Conservation (phyloP, 495 filamentous ascomycete species). For the Schizothecium vesticola region DNA sequence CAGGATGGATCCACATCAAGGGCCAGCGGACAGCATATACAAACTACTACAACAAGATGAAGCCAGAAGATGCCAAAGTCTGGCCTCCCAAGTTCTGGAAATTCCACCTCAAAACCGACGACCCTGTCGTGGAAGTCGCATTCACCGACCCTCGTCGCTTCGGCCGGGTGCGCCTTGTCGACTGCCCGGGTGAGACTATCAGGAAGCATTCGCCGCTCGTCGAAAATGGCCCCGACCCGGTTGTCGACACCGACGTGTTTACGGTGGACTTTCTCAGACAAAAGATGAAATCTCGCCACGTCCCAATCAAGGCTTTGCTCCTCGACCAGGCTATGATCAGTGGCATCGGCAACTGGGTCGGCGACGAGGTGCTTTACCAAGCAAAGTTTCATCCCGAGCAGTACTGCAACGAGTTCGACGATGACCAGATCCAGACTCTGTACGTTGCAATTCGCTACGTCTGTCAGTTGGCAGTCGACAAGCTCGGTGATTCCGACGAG, state of each 20-base stretch:
- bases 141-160: slow-evolving; percentile 81
- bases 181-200: slow-evolving; percentile 70
- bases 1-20: slow-evolving; percentile 82
- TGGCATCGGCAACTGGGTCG: slow-evolving; percentile 96
- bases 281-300: slow-evolving; percentile 66
- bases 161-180: slow-evolving; percentile 70
- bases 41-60: slow-evolving; percentile 61
- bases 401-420: slow-evolving; percentile 74
- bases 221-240: slow-evolving; percentile 90
- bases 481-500: slow-evolving; percentile 70
- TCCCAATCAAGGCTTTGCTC: slow-evolving; percentile 81
- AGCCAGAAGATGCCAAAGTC: slow-evolving; percentile 48
- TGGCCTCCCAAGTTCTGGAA: slow-evolving; percentile 95
- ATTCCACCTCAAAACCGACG: slow-evolving; percentile 65
- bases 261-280: slow-evolving; percentile 63
- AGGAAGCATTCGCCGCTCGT: slow-evolving; percentile 71
- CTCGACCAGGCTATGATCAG: slow-evolving; percentile 86
- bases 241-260: slow-evolving; percentile 71
- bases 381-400: slow-evolving; percentile 87
- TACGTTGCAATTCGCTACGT: slow-evolving; percentile 72
- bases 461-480: slow-evolving; percentile 70
- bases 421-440: slow-evolving; percentile 64
- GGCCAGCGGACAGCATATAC: slow-evolving; percentile 66
- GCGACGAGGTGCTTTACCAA: slow-evolving; percentile 85
- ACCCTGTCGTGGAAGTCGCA: slow-evolving; percentile 60